Conservation (phyloP, 1,284 basidiomycete genomes). For the Boletus subluridellus region DNA sequence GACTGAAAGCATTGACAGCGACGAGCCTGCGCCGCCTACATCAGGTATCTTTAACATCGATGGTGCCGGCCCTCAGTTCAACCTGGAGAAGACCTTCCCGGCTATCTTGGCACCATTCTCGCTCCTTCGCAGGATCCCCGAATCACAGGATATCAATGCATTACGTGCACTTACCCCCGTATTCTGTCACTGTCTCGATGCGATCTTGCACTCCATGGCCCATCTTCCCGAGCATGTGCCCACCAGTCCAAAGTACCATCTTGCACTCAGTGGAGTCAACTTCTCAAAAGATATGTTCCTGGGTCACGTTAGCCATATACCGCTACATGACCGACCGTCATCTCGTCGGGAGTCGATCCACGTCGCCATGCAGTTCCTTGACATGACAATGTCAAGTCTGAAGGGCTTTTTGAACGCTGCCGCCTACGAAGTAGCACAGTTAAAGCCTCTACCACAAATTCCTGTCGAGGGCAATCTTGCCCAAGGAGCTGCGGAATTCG, state of each 20-base stretch:
- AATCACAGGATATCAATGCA: conserved; percentile 27
- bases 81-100: conserved; percentile 34
- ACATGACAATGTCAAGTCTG: conserved; percentile 28
- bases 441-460: conserved; percentile 27
- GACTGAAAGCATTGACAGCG: conserved; percentile 15
- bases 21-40: conserved; percentile 12
- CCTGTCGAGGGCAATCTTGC: conserved; percentile 11
- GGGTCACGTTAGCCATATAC: conserved; percentile 21
- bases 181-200: conserved; percentile 25
- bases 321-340: neutral
- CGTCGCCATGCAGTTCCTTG: conserved; percentile 24
- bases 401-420: conserved; percentile 25
- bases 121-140: conserved; percentile 22
- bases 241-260: conserved; percentile 23
- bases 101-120: conserved; percentile 28
- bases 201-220: conserved; percentile 29
- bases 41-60: neutral
- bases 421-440: conserved; percentile 29
- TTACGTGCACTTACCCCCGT: conserved; percentile 28
- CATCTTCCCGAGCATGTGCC: conserved; percentile 23
- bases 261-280: conserved; percentile 21
- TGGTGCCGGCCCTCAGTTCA: conserved; percentile 15
- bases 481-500: conserved; percentile 4
- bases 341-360: conserved; percentile 17
- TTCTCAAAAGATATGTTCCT: conserved; percentile 29